Evolutionary conservation across 768 basidiomycete genomes (phyloP), one percentile per base, ranked within the genome.

Genomic region (Flagelloscypha sp.): DNA sequence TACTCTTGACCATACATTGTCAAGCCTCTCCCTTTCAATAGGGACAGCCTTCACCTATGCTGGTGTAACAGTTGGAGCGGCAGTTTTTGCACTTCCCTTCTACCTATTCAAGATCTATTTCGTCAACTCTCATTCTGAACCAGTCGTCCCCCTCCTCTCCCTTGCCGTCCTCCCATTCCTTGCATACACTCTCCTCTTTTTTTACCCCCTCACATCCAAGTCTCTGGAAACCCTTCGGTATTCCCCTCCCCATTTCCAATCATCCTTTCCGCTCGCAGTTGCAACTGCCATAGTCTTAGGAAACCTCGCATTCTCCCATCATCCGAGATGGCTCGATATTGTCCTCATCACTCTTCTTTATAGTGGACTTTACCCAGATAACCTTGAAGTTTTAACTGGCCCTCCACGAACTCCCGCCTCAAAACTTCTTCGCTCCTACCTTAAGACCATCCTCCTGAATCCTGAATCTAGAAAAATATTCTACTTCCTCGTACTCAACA

Each of bases 391-490:
- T 7, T 55, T 71, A 33, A 51, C 64, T 12, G 55, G 55, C 12
- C 50, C 64, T 10, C 61, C 72, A 18, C 68, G 70, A 31, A 74
- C 73, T 7, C 70, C 76, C 5, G 62, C 70, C 17, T 70, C 72
- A 22, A 68, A 71, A 38, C 56, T 76, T 24, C 56, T 72, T 38
- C 72, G 74, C 35, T 71, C 76, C 20, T 90, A 95, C 55, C 62
- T 97, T 35, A 93, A 94, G 52, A 82, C 86, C 8, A 87, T 99
- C 37, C 68, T 98, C 24, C 79, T 83, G 13, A 94, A 94, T 47
- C 76, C 81, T 3, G 92, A 98, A 54, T 93, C 89, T 13, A 73
- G 90, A 48, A 86, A 85, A 58, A 98, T 99, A 39, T 97, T 93
- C 58, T 97, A 94, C 59, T 99, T 99, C 61, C 66, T 98, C 33